phyloP scores from a whole-genome alignment of 2,329 filamentous ascomycete genomes.

The Beauveria sp. region DNA sequence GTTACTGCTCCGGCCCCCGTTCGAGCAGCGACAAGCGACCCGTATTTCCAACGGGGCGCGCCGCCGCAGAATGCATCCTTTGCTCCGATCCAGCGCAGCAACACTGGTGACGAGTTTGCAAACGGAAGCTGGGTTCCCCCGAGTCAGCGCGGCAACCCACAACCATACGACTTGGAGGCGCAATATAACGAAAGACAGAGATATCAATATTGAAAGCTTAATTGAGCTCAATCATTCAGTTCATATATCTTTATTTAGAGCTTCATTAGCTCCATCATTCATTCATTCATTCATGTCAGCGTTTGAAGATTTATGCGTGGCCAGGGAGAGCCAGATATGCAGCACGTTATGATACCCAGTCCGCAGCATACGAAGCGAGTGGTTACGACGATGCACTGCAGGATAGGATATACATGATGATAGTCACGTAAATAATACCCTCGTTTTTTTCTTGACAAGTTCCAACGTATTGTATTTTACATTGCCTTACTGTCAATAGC shows the following conservation, averaged over 20 bases:
- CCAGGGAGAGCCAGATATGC: neutral
- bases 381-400: neutral
- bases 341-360: conserved; percentile 2
- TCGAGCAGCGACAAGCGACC: conserved; percentile 22
- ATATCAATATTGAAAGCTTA: neutral
- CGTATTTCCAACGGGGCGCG: conserved; percentile 4
- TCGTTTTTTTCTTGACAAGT: neutral
- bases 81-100: neutral
- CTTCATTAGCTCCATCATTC: neutral
- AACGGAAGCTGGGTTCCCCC: conserved; percentile 7
- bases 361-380: neutral
- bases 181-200: conserved; percentile 16
- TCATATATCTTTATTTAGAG: too few species aligned
- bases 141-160: conserved; percentile 21
- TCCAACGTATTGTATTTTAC: too few species aligned
- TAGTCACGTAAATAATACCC: neutral
- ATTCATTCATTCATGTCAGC: neutral
- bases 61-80: neutral
- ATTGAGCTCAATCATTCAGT: too few species aligned
- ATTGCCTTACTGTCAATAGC: too few species aligned
- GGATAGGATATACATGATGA: conserved; percentile 5
- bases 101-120: neutral
- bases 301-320: neutral
- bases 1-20: conserved; percentile 35
- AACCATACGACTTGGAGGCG: conserved; percentile 30